Evolutionary conservation across 306 rosid genomes (phyloP).

Genomic region (Malus sylvestris): DNA sequence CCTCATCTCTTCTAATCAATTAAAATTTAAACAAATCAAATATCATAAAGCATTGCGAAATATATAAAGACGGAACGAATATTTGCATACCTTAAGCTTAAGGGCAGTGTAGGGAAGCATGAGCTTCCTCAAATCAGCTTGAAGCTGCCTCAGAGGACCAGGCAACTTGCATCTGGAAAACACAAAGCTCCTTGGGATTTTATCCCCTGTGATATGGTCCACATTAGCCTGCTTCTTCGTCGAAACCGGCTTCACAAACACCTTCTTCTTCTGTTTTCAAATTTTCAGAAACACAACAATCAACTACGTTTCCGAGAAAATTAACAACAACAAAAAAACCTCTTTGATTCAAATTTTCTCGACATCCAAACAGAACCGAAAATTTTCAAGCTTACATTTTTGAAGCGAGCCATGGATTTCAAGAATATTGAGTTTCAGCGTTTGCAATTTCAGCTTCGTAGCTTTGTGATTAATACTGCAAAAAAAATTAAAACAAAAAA

Average conservation of each 20-base stretch:
- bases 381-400: conserved; percentile 24
- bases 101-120: conserved; percentile 91
- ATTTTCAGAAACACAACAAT: not conserved
- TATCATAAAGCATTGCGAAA: not conserved
- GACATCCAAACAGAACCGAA: conserved; percentile 7
- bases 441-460: not conserved
- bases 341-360: not conserved
- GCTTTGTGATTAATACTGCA: not conserved
- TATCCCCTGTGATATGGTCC: conserved; percentile 87
- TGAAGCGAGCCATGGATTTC: conserved; percentile 40
- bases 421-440: not conserved
- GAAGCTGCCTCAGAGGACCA: conserved; percentile 74
- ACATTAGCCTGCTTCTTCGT: conserved; percentile 52
- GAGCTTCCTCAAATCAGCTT: conserved; percentile 80
- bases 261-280: conserved; percentile 24
- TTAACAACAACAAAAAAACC: not conserved
- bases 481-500: not conserved
- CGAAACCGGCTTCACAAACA: conserved; percentile 47
- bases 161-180: conserved; percentile 80
- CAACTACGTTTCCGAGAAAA: not conserved
- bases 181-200: conserved; percentile 85
- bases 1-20: not conserved
- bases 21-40: not conserved
- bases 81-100: conserved; percentile 47
- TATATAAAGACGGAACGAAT: not conserved